Conservation (phyloP, 1,284 basidiomycete genomes). For the Chiua sp. region DNA sequence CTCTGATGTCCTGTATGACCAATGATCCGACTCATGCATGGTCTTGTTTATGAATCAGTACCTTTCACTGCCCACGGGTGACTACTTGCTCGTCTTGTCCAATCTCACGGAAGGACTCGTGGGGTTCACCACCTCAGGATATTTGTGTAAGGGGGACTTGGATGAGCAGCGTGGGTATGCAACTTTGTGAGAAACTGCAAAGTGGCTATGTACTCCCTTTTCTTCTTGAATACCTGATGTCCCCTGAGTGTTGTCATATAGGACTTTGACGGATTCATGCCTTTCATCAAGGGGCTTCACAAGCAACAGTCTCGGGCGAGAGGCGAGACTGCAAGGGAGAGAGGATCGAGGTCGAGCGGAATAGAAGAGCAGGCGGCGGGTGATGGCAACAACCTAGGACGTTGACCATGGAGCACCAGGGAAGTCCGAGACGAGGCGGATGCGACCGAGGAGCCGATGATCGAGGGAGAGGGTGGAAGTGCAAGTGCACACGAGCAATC, state of each 20-base stretch:
- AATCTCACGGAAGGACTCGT: conserved; percentile 98
- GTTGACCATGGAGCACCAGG: too few species aligned
- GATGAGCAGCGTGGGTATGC: conserved; percentile 73
- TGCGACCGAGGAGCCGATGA: too few species aligned
- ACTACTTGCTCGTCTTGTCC: conserved; percentile 92
- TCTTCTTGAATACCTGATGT: background rate
- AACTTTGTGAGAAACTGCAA: conserved; percentile 83
- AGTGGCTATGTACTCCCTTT: conserved; percentile 57
- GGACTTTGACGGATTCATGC: conserved; percentile 82
- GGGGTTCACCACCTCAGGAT: conserved; percentile 88
- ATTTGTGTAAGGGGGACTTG: conserved; percentile 75
- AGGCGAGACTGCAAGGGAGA: too few species aligned
- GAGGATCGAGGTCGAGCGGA: background rate
- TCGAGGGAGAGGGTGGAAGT: too few species aligned
- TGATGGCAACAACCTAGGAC: too few species aligned
- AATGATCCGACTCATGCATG: conserved; percentile 3
- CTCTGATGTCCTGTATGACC: background rate
- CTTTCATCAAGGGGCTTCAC: conserved; percentile 71
- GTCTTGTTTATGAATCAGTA: conserved; percentile 56
- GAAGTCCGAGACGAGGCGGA: too few species aligned
- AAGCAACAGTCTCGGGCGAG: conserved; percentile 85
- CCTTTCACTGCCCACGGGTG: conserved; percentile 73
- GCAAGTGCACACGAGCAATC: too few species aligned
- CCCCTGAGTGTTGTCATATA: background rate
- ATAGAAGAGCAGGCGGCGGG: too few species aligned